Percentiles rank a stretch among this genome's conserved stretches.
These are phyloP conservation scores for Nelumbo lutea DNA, from an alignment of 164 flowering plant genomes.

Conservation along the genomic window DNA sequence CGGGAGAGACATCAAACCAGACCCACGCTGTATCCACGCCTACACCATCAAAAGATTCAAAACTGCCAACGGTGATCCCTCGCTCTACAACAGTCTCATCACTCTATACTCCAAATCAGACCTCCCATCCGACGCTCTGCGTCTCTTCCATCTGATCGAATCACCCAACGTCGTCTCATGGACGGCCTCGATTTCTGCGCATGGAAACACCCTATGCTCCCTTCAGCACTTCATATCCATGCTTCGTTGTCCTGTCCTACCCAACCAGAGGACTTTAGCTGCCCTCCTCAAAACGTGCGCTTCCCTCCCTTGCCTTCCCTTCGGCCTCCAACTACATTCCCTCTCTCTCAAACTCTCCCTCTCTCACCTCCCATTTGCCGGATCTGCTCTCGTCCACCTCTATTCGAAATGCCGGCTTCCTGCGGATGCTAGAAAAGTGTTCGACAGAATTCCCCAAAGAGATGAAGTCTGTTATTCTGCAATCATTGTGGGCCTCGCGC, in stretches of 20 bases:
- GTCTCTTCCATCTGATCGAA: slow-evolving; percentile 42
- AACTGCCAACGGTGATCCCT: slow-evolving; percentile 12
- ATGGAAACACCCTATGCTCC: slow-evolving; percentile 31
- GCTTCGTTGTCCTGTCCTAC: slow-evolving; percentile 63
- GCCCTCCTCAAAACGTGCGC: slow-evolving; percentile 60
- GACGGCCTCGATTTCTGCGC: slow-evolving; percentile 62
- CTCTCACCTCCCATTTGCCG: slow-evolving; percentile 35
- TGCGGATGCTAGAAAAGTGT: slow-evolving; percentile 36
- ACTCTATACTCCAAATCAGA: slow-evolving; percentile 48
- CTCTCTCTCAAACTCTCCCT: slow-evolving; percentile 45
- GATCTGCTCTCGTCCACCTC: slow-evolving; percentile 40
- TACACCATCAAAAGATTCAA: slow-evolving; percentile 22
- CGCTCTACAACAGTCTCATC: slow-evolving; percentile 36
- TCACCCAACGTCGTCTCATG: slow-evolving; percentile 66
- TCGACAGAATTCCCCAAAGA: slow-evolving; percentile 48
- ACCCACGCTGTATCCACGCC: slow-evolving; percentile 36
- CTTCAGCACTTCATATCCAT: slow-evolving; percentile 55
- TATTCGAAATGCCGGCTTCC: slow-evolving; percentile 37
- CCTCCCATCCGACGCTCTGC: slow-evolving; percentile 26
- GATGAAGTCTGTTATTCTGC: slow-evolving; percentile 59
- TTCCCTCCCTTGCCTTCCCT: slow-evolving; percentile 25
- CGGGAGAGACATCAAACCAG: slow-evolving; percentile 1
- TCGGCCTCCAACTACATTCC: slow-evolving; percentile 51
- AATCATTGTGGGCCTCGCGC: slow-evolving; percentile 53
- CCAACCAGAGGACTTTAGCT: slow-evolving; percentile 61